Base-by-base conservation (phyloP, 305 asterid genomes). In the Lippia alba region DNA sequence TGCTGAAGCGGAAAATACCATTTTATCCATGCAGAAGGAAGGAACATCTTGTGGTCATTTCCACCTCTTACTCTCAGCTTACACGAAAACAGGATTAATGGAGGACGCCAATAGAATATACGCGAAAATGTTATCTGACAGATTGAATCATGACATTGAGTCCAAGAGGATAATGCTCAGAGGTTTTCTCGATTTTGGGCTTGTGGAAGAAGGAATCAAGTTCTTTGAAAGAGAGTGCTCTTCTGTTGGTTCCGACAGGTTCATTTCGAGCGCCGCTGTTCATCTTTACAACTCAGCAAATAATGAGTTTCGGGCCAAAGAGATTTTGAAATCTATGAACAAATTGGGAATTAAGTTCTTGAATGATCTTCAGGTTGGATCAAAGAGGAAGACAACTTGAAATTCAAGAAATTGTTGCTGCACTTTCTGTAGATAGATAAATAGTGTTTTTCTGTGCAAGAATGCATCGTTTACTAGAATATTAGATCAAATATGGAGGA, bases 41-140 rank as follows among this genome's bases (percentile, higher is more conserved):
- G 96, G 94, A 59, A 69, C 80, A 14, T 77, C 86, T 15, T 86
- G 89, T 79, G 91, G 77, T 62, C 98, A 91, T 80, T 87, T 79
- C 71, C 82, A 86, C 68, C 79, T 75, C 73, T 58, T 93, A 60
- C 81, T 93, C 70, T 69, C 79, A 45, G 89, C 83, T 78, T 84
- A 69, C 51, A 65, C 91, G 12, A 86, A 79, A 78, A 79, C 70
- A 51, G 96, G 98, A 64, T 72, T 74, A 73, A 78, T 79, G 72
- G 77, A 40, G 57, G 96, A 90, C 74, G 93, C 91, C 12, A 82
- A 77, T 70, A 83, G 95, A 80, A 61, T 89, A 55, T 87, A 89
- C 82, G 34, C 55, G 68, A 64, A 76, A 68, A 62, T 88, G n/a
- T 45, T 40, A 32, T 68, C 80, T 7, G 71, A 82, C 32, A 90